Base-by-base conservation (phyloP, 768 basidiomycete species). In the Leucocoprinus birnbaumii region DNA sequence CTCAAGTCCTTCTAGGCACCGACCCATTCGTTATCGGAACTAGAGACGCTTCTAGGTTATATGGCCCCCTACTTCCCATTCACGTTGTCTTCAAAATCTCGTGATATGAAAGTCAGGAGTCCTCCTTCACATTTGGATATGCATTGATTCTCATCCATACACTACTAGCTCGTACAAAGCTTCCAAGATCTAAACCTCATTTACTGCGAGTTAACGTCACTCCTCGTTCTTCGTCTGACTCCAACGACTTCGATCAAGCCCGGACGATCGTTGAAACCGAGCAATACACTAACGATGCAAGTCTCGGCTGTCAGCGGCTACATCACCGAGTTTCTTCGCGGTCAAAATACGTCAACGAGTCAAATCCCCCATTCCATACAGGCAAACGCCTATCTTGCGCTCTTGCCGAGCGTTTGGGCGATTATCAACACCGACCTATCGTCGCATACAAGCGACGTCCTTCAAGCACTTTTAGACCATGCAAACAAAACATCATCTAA, bases 41-140 rank as follows among this genome's bases (percentile, higher is more conserved):
- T 93, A 41, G 73, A 72, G 53, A 68, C 68, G 10, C 67, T 97
- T 16, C 73, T 97, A 0, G 77, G 78, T 10, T 85, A 92, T 63
- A 87, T 96, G 80, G 68, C 83, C 4, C 76, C 86, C 2, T 93
- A 94, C 68, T 97, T 98, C 66, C 95, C 95, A 1, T 94, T 93
- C 68, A 67, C n/a, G n/a, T n/a, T 64, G 40, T 68, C 71, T 5
- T 67, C 73, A 57, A 70, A 73, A 3, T 59, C 68, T 55, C 75
- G 79, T 43, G 86, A 89, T 64, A 75, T 79, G 58, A 86, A 86
- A 78, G 89, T 82, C 47, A 57, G 55, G 43, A 19, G 19, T n/a
- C 44, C 38, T 10, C 9, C 7, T n/a, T 37, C 19, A 38, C 25
- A 22, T 43, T 2, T 21, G 26, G n/a, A 11, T n/a, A 26, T 34